Percentiles rank a stretch among this genome's conserved stretches.
phyloP scores from a whole-genome alignment of 1,284 basidiomycete species.

The Apiotrichum siamense region DNA sequence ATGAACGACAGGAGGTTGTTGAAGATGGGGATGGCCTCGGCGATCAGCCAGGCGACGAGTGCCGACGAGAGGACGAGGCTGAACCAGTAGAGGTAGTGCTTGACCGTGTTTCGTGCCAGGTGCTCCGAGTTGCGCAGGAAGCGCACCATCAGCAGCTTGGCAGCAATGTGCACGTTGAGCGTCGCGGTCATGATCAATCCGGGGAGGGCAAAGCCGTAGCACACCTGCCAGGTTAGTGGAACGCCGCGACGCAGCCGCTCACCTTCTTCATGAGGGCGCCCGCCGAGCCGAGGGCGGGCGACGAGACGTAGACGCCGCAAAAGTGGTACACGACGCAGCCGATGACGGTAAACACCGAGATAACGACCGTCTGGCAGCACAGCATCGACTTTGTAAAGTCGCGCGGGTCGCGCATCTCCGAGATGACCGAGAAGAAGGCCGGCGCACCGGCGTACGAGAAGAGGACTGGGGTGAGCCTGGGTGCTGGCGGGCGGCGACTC shows the following conservation, averaged over 20 bases:
- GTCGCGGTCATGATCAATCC: constrained; percentile 32
- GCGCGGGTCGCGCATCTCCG: constrained; percentile 38
- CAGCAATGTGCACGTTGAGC: constrained; percentile 45
- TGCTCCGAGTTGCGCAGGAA: constrained; percentile 57
- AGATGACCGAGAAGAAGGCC: constrained; percentile 31
- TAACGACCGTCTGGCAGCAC: constrained; percentile 25
- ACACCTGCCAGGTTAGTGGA: too few relatives aligned
- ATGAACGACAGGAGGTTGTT: constrained; percentile 24
- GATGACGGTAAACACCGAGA: constrained; percentile 13
- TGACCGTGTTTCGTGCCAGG: constrained; percentile 55
- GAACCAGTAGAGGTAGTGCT: constrained; percentile 57
- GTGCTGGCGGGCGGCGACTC: too few relatives aligned
- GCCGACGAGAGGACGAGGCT: constrained; percentile 40
- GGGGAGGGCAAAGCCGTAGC: constrained; percentile 39
- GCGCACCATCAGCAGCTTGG: constrained; percentile 60
- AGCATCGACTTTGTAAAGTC: constrained; percentile 27
- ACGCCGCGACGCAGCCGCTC: too few relatives aligned
- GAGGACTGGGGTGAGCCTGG: too few relatives aligned
- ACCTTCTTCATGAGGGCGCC: constrained; percentile 39
- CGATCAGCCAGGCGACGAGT: constrained; percentile 14
- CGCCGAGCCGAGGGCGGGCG: constrained; percentile 42
- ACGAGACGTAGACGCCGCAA: constrained; percentile 7
- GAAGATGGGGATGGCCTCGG: constrained; percentile 23
- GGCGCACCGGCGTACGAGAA: constrained; percentile 33
- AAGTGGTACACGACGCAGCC: constrained; percentile 13